These are phyloP conservation scores for Nicotiana otophora DNA, from an alignment of 257 asterid genomes.

Conservation along the genomic window DNA sequence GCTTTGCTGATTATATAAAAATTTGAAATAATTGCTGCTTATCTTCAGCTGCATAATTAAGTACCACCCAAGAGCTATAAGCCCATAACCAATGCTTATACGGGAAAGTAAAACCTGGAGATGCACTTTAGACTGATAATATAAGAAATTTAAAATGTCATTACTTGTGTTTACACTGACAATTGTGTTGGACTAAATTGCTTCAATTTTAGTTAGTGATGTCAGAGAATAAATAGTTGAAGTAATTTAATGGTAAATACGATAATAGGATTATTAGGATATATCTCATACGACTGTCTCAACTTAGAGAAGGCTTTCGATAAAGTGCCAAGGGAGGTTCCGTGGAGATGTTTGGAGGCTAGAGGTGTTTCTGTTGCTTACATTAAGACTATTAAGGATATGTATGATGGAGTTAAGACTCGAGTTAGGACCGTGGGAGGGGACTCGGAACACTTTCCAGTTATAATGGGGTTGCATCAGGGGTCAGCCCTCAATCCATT, in stretches of 20 bases:
- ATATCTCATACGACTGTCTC: background rate
- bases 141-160: background rate
- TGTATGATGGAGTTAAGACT: too few species aligned
- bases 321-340: too few species aligned
- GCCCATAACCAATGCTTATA: background rate
- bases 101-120: background rate
- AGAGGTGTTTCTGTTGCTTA: too few species aligned
- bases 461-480: too few species aligned
- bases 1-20: background rate
- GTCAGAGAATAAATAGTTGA: background rate
- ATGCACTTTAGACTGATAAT: background rate
- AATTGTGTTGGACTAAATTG: background rate
- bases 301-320: background rate
- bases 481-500: too few species aligned
- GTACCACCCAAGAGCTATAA: background rate
- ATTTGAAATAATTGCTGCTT: background rate
- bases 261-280: background rate
- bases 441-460: too few species aligned
- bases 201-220: slow-evolving; percentile 6
- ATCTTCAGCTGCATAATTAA: background rate
- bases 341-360: too few species aligned
- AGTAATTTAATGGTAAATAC: background rate
- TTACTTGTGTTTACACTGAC: background rate
- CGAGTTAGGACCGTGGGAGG: too few species aligned
- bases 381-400: too few species aligned